phyloP scores from a whole-genome alignment of 2,329 filamentous ascomycete species.

The Didymella lethalis region DNA sequence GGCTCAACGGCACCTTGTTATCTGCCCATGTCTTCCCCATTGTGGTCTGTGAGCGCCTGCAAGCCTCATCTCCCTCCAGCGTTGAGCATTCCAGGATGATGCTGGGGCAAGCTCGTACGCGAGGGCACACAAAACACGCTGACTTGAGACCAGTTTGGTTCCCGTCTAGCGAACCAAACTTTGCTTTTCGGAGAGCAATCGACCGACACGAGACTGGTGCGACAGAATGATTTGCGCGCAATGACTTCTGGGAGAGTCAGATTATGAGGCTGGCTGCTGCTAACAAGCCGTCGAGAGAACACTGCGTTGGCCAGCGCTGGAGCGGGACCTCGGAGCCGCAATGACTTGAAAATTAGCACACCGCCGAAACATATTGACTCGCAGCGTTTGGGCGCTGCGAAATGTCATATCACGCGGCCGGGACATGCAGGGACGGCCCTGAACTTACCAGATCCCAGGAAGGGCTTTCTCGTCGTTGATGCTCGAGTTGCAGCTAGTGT shows the following conservation, averaged over 20 bases:
- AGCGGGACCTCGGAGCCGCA: conserved; percentile 13
- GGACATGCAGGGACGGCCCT: conserved; percentile 20
- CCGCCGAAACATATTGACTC: conserved; percentile 19
- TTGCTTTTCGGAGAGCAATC: conserved; percentile 4
- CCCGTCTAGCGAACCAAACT: conserved; percentile 29
- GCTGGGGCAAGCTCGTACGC: conserved; percentile 6
- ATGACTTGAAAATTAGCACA: conserved; percentile 17
- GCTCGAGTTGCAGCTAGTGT: conserved; percentile 17
- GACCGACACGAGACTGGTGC: conserved; percentile 11
- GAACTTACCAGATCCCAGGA: conserved; percentile 16
- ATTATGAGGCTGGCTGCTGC: conserved; percentile 17
- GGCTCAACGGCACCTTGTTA: conserved; percentile 2
- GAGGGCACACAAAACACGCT: conserved; percentile 17
- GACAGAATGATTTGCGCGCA: conserved; percentile 15
- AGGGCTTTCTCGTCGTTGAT: conserved; percentile 12
- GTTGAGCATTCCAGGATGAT: conserved; percentile 24
- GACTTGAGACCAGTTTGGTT: conserved; percentile 19
- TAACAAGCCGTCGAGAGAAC: conserved; percentile 6
- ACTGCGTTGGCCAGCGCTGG: conserved; percentile 16
- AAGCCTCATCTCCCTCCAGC: conserved; percentile 22
- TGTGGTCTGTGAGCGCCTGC: conserved; percentile 12
- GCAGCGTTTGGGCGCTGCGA: conserved; percentile 4
- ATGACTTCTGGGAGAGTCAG: conserved; percentile 17
- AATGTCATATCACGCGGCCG: conserved; percentile 6
- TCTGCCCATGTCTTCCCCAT: conserved; percentile 12